phyloP scores from a whole-genome alignment of 768 basidiomycete genomes.

The Dentipellis fragilis region DNA sequence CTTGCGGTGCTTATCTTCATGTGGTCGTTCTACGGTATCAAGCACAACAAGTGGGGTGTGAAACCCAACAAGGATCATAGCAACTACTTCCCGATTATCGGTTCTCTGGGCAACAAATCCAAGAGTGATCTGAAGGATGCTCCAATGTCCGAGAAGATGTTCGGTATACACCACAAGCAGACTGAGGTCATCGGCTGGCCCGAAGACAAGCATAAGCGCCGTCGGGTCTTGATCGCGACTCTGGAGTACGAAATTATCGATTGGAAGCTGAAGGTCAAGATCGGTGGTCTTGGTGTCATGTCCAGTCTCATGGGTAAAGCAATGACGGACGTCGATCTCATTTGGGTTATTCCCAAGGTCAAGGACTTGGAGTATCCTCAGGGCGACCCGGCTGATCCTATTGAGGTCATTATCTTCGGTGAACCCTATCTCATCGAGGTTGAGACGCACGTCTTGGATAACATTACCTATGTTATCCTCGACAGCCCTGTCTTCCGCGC shows the following conservation, averaged over 20 bases:
- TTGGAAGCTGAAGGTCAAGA: conserved; percentile 97
- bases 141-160: conserved; percentile 64
- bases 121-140: conserved; percentile 61
- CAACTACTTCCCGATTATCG: conserved; percentile 86
- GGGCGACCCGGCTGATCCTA: conserved; percentile 86
- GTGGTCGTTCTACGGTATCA: conserved; percentile 95
- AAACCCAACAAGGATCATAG: conserved; percentile 58
- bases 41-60: conserved; percentile 85
- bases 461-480: conserved; percentile 90
- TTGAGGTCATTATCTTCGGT: conserved; percentile 94
- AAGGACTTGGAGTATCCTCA: conserved; percentile 90
- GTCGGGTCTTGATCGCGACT: conserved; percentile 86
- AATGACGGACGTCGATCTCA: conserved; percentile 91
- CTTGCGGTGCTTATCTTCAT: conserved; percentile 83
- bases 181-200: conserved; percentile 93
- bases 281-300: conserved; percentile 97
- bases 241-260: conserved; percentile 95
- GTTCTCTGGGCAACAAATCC: conserved; percentile 53
- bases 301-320: conserved; percentile 96
- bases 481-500: conserved; percentile 96
- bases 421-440: conserved; percentile 95
- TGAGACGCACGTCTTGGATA: conserved; percentile 86
- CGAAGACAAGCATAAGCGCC: conserved; percentile 81
- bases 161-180: conserved; percentile 34
- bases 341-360: conserved; percentile 93